These are phyloP conservation scores for Lepiota venenata DNA, from an alignment of 768 basidiomycete species.

Conservation along the genomic window DNA sequence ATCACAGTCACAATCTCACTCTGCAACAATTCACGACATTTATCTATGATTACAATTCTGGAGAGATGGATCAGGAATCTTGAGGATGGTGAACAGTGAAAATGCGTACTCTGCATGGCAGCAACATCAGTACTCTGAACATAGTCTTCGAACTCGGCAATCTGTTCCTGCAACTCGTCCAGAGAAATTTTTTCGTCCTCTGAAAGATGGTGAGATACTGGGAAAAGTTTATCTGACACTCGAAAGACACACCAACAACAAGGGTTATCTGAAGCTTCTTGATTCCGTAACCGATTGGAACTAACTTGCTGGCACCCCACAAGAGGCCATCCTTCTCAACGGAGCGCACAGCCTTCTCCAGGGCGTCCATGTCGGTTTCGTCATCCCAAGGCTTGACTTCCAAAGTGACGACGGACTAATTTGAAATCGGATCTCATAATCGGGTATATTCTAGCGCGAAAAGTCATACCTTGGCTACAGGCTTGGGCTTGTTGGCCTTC, in stretches of 20 bases:
- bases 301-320: constrained; percentile 94
- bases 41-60: constrained; percentile 13
- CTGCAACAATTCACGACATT: background rate
- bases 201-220: constrained; percentile 24
- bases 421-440: background rate
- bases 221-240: background rate
- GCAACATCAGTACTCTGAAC: constrained; percentile 90
- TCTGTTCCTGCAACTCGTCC: constrained; percentile 91
- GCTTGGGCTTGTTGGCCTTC: constrained; percentile 90
- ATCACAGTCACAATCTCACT: background rate
- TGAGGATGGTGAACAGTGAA: background rate
- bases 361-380: constrained; percentile 91
- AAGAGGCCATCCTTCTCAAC: constrained; percentile 88
- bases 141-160: constrained; percentile 81
- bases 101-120: constrained; percentile 84
- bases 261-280: constrained; percentile 81
- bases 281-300: constrained; percentile 89
- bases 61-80: background rate
- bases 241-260: constrained; percentile 45
- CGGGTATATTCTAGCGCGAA: constrained; percentile 2
- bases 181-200: constrained; percentile 95
- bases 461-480: constrained; percentile 72
- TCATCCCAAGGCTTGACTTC: constrained; percentile 99
- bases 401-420: constrained; percentile 92
- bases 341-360: constrained; percentile 82